Conservation (phyloP, 768 basidiomycete genomes). For the Clitopilus hobsonii region DNA sequence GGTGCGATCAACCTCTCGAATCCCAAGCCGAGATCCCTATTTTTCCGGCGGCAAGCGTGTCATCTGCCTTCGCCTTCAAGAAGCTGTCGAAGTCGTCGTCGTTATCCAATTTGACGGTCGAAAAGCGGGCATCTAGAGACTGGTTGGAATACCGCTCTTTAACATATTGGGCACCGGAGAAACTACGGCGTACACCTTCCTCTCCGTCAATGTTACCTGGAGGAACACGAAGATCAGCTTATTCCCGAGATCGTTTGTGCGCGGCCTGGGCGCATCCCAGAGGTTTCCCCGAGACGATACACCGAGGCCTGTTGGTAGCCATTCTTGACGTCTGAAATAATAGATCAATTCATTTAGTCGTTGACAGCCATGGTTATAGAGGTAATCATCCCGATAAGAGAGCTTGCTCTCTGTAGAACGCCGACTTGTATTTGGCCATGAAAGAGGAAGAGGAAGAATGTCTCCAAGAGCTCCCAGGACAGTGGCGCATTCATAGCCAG, state of each 20-base stretch:
- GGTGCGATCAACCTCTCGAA: neutral
- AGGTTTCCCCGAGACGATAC: neutral
- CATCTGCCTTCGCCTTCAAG: neutral
- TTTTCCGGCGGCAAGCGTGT: neutral
- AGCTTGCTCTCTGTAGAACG: too few relatives aligned
- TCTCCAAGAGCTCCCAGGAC: too few relatives aligned
- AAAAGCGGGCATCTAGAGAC: neutral
- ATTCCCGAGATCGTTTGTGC: neutral
- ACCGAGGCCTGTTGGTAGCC: neutral
- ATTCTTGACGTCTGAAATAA: neutral
- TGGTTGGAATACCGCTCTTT: neutral
- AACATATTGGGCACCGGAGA: constrained; percentile 3
- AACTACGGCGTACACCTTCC: constrained; percentile 7
- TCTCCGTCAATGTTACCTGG: neutral
- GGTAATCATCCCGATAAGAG: too few relatives aligned
- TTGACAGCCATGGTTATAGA: neutral
- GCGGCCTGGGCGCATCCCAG: neutral
- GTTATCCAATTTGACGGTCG: neutral
- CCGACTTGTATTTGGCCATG: too few relatives aligned
- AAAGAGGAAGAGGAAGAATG: too few relatives aligned
- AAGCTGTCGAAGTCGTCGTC: neutral
- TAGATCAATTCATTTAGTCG: neutral
- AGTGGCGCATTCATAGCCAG: neutral
- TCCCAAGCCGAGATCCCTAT: neutral
- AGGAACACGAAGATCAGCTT: neutral